Evolutionary conservation across 352 stramenopile species (phyloP), one percentile per base, ranked within the genome.

Genomic region (Peronospora belbahrii): DNA sequence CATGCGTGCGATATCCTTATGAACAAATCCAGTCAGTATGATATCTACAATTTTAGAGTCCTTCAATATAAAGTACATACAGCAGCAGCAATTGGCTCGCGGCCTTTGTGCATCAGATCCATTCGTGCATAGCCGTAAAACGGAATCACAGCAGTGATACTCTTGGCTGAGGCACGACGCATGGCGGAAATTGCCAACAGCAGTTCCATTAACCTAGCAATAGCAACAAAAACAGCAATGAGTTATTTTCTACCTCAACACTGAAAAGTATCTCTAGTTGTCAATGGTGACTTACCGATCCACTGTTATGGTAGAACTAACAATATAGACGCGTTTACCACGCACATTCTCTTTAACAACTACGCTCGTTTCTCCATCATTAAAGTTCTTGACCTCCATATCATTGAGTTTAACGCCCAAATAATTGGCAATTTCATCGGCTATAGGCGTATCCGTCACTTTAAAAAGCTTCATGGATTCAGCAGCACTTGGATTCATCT

Each of bases 381-480:
- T 83, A 63, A 84, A 94, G 31, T 87, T 87, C 22, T 72, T 74
- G 8, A 91, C 80, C 38, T 74, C 44, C 79, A 94, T 89, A 22
- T 83, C 62, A 59, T 88, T 88, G 19, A 94, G 57, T 24, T 75
- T 44, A 13, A 94, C 76, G 39, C 82, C 82, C 27, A 93, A 62
- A 53, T 93, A 93, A 8, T 40, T 46, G 19, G 82, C 82, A 38
- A 93, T 91, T 51, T 93, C 82, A 48, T 91, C 77, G 3, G 82
- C 82, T 49, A 93, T 88, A 22, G 82, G 82, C 48, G 79, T 91
- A 18, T 91, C 82, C 10, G 77, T 75, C 56, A 78, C 87, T 71
- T 91, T 91, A 60, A 93, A 93, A n/a, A 93, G 68, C 68, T 87
- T 88, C 58, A 93, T 74, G 45, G 76, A 85, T 63, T 91, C 88